phyloP scores from a whole-genome alignment of 352 stramenopile genomes.

The Globisporangium barbulae region DNA sequence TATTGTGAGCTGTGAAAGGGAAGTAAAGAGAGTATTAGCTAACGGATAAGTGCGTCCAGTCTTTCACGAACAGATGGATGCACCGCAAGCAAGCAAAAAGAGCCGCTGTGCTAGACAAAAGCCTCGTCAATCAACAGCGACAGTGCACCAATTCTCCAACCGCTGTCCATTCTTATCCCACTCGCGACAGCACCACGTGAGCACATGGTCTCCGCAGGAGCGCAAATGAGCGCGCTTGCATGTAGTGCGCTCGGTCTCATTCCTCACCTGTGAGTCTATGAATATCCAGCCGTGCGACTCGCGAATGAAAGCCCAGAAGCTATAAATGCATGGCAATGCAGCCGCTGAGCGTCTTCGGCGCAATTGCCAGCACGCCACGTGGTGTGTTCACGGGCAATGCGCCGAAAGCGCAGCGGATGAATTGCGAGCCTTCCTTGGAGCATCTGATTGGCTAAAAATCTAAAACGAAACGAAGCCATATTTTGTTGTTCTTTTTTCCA shows the following conservation, averaged over 20 bases:
- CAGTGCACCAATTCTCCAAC: constrained; percentile 1
- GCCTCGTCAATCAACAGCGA: constrained; percentile 9
- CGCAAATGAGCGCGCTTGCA: neutral
- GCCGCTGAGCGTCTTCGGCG: neutral
- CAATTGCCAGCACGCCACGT: neutral
- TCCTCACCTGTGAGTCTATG: neutral
- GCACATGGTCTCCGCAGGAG: neutral
- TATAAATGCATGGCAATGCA: neutral
- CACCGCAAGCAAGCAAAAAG: neutral
- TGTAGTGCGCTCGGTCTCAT: neutral
- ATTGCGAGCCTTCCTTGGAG: neutral
- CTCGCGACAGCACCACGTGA: neutral
- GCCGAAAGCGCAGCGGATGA: neutral
- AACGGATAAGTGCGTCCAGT: constrained; percentile 3
- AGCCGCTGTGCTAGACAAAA: neutral
- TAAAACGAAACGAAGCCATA: constrained; percentile 9
- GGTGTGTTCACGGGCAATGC: neutral
- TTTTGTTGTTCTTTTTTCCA: neutral
- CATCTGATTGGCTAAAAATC: neutral
- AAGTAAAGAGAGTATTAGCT: constrained; percentile 7
- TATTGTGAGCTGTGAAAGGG: neutral
- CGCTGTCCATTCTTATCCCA: constrained; percentile 10
- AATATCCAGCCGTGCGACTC: neutral
- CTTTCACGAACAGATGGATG: constrained; percentile 10
- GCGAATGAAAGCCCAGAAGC: neutral